A percentile compares a stretch with the other conserved stretches of the same genome.
phyloP scores from a whole-genome alignment of 139 green algal genomes.

The Micromonas pusilla region DNA sequence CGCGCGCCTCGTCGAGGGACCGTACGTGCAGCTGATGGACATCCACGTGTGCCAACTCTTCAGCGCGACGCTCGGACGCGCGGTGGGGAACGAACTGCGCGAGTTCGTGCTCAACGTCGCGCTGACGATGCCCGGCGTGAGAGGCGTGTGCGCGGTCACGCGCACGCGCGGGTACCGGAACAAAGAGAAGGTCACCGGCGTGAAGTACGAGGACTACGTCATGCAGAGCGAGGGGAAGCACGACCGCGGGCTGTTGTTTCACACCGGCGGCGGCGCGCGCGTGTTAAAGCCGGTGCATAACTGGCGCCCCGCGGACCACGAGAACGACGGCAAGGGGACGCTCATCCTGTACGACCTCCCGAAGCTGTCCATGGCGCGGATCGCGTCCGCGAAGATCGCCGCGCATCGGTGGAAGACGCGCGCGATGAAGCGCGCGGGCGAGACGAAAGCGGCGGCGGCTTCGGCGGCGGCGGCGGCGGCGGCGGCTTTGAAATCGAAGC shows the following conservation, averaged over 20 bases:
- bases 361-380: too few relatives aligned
- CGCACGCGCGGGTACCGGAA: constrained; percentile 2
- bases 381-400: too few relatives aligned
- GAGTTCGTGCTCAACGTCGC: constrained; percentile 1
- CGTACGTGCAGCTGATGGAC: constrained; percentile 6
- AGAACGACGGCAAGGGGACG: constrained; percentile 20
- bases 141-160: constrained; percentile 7
- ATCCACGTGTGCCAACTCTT: not conserved
- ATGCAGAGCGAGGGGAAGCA: not conserved
- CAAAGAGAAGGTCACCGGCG: not conserved
- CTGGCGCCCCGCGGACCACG: constrained; percentile 4
- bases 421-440: too few relatives aligned
- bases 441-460: too few relatives aligned
- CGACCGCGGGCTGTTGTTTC: constrained; percentile 12
- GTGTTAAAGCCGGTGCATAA: not conserved
- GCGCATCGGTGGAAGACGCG: too few relatives aligned
- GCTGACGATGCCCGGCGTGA: not conserved
- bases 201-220: constrained; percentile 8
- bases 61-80: not conserved
- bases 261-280: not conserved
- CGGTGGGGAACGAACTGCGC: not conserved
- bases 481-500: too few relatives aligned
- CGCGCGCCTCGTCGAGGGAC: not conserved
- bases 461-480: too few relatives aligned
- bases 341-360: constrained; percentile 10